Evolutionary conservation across 2,329 filamentous ascomycete species (phyloP).

Genomic region (Pseudogymnoascus sp.): DNA sequence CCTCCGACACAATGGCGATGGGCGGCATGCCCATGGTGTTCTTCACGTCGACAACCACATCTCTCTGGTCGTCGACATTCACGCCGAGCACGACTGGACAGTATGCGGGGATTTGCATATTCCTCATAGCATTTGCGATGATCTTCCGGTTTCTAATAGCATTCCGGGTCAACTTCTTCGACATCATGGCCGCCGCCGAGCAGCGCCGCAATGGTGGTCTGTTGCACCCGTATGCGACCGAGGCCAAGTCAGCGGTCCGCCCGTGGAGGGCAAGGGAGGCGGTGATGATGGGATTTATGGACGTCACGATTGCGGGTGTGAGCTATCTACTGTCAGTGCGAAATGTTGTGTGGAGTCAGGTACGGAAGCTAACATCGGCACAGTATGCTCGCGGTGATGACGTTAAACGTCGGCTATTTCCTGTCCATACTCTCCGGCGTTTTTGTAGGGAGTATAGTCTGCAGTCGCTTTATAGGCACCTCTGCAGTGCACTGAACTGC

Average conservation of each 20-base stretch:
- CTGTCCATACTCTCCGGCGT: slow-evolving; percentile 63
- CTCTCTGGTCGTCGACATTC: slow-evolving; percentile 61
- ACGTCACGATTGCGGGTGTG: slow-evolving; percentile 60
- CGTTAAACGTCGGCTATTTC: slow-evolving; percentile 76
- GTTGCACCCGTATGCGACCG: background rate
- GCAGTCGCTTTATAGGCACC: slow-evolving; percentile 9
- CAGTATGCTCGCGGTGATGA: slow-evolving; percentile 88
- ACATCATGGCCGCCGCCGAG: slow-evolving; percentile 12
- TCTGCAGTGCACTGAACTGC: slow-evolving; percentile 6
- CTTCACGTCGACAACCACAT: slow-evolving; percentile 50
- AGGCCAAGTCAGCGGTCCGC: background rate
- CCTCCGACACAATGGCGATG: slow-evolving; percentile 7
- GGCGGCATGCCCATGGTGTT: slow-evolving; percentile 47
- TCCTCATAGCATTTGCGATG: slow-evolving; percentile 67
- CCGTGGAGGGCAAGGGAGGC: slow-evolving; percentile 73
- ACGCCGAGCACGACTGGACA: slow-evolving; percentile 58
- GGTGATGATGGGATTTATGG: slow-evolving; percentile 59
- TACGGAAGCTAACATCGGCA: slow-evolving; percentile 13
- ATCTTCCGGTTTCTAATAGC: slow-evolving; percentile 63
- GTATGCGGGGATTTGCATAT: slow-evolving; percentile 85
- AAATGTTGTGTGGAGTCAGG: background rate
- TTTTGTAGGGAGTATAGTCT: slow-evolving; percentile 66
- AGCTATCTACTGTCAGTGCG: slow-evolving; percentile 72
- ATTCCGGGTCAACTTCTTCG: slow-evolving; percentile 38
- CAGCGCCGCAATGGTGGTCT: slow-evolving; percentile 8